phyloP scores from a whole-genome alignment of 78 protist genomes.

The Isochrysis galbana region DNA sequence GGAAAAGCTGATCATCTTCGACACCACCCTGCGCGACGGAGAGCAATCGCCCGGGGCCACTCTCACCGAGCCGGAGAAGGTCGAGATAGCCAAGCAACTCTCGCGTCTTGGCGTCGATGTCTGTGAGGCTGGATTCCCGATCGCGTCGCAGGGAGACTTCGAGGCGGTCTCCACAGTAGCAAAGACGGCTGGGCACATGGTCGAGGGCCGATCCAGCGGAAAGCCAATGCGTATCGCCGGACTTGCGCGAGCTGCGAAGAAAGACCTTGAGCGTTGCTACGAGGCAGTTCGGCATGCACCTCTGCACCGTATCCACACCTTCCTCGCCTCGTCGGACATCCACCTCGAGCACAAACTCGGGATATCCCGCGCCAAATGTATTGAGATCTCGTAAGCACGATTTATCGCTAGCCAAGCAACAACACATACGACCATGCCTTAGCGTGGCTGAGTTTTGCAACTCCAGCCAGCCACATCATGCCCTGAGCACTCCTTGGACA shows the following conservation, averaged over 20 bases:
- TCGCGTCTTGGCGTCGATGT: conserved; percentile 68
- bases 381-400: conserved; percentile 34
- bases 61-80: conserved; percentile 51
- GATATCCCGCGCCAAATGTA: conserved; percentile 56
- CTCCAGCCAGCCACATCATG: too few species aligned
- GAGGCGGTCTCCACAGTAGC: conserved; percentile 40
- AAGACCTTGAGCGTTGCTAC: conserved; percentile 58
- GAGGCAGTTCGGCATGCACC: conserved; percentile 69
- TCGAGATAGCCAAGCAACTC: conserved; percentile 59
- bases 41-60: conserved; percentile 76
- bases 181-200: conserved; percentile 42
- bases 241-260: conserved; percentile 64
- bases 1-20: conserved; percentile 47
- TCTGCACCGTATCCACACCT: conserved; percentile 71
- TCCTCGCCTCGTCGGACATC: conserved; percentile 74
- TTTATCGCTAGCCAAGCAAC: too few species aligned
- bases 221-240: conserved; percentile 66
- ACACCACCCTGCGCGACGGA: conserved; percentile 71
- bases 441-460: too few species aligned
- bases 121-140: conserved; percentile 78
- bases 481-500: too few species aligned
- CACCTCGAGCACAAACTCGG: conserved; percentile 69
- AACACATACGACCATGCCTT: too few species aligned
- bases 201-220: conserved; percentile 48
- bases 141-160: conserved; percentile 74